phyloP scores from a whole-genome alignment of 331 rosid species.

The Malus hybrid region DNA sequence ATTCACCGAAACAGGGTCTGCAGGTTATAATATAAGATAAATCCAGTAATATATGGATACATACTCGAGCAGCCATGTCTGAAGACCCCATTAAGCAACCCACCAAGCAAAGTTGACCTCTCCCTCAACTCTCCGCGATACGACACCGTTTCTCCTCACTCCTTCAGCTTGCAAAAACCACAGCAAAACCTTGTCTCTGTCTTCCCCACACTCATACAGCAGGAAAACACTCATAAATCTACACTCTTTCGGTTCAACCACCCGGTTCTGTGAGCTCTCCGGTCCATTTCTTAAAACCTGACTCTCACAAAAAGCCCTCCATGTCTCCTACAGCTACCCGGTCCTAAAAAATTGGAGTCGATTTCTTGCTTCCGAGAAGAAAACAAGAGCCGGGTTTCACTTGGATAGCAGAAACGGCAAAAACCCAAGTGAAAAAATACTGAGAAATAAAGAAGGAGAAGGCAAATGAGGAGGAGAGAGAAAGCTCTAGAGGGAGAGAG shows the following conservation, averaged over 20 bases:
- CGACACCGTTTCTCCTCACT: not conserved
- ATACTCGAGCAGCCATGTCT: constrained; percentile 45
- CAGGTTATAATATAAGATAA: not conserved
- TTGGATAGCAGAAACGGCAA: not conserved
- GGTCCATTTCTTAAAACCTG: not conserved
- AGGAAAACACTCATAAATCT: constrained; percentile 3
- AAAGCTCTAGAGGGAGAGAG: not conserved
- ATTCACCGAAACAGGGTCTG: not conserved
- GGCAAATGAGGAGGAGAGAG: constrained; percentile 4
- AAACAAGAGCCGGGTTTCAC: not conserved
- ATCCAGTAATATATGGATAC: not conserved
- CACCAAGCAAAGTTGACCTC: not conserved
- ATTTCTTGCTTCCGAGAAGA: not conserved
- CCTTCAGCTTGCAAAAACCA: not conserved
- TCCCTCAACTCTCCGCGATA: not conserved
- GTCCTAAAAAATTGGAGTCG: not conserved
- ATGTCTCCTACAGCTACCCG: not conserved
- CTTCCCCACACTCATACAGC: not conserved
- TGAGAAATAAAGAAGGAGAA: not conserved
- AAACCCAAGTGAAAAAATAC: not conserved
- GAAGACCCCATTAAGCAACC: constrained; percentile 17
- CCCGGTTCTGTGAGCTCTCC: not conserved
- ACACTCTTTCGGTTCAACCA: not conserved
- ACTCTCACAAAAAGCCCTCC: not conserved
- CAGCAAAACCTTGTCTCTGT: not conserved